Percentiles rank a stretch among this genome's conserved stretches.
Conservation (phyloP, 1,139 yeast species). For the Blastobotrys serpentis region DNA sequence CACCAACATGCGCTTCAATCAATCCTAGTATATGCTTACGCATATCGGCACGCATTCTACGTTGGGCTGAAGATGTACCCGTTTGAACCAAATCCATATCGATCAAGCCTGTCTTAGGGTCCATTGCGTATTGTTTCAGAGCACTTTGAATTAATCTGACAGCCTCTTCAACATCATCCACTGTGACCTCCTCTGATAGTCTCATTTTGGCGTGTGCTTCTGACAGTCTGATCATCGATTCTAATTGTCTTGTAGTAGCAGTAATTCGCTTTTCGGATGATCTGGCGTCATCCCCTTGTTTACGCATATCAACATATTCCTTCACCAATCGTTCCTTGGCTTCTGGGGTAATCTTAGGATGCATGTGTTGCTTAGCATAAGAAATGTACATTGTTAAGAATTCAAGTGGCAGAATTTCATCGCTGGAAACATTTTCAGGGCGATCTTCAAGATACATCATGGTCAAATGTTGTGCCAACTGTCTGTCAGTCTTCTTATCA, state of each 20-base stretch:
- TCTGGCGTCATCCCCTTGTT: constrained; percentile 87
- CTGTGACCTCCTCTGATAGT: constrained; percentile 64
- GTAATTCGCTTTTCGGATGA: constrained; percentile 88
- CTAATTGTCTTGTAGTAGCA: constrained; percentile 96
- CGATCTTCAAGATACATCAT: constrained; percentile 87
- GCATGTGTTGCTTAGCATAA: constrained; percentile 79
- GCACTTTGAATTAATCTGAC: constrained; percentile 91
- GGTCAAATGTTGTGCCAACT: constrained; percentile 86
- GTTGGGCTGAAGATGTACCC: constrained; percentile 87
- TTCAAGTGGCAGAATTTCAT: constrained; percentile 78
- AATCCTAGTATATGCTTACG: constrained; percentile 63
- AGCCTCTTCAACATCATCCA: constrained; percentile 89
- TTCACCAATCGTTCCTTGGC: constrained; percentile 88
- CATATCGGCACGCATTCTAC: constrained; percentile 74
- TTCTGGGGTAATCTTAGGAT: constrained; percentile 73
- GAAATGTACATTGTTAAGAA: constrained; percentile 84
- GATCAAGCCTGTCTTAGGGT: constrained; percentile 92
- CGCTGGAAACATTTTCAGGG: constrained; percentile 67
- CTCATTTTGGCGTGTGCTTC: constrained; percentile 99
- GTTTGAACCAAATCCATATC: constrained; percentile 98
- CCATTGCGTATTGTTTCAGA: constrained; percentile 96
- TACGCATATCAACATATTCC: constrained; percentile 90
- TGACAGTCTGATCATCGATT: constrained; percentile 88
- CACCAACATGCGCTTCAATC: constrained; percentile 55
- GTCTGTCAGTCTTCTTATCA: constrained; percentile 79